A percentile compares a stretch with the other conserved stretches of the same genome.
These are phyloP conservation scores for Phycomyces blakesleeanus DNA, from an alignment of 192 early-diverging fungal species.

Conservation along the genomic window DNA sequence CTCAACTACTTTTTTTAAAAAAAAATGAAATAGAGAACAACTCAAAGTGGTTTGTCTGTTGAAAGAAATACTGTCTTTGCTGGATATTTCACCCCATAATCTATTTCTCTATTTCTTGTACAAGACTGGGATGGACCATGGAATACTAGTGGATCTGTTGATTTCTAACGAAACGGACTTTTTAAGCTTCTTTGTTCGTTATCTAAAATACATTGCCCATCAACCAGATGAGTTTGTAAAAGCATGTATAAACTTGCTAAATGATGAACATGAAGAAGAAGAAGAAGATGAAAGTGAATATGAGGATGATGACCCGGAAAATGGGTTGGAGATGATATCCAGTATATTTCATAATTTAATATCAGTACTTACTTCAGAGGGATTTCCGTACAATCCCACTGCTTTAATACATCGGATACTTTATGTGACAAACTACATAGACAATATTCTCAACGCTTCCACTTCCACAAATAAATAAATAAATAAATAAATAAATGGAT, in stretches of 20 bases:
- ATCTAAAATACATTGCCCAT: constrained; percentile 24
- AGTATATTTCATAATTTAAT: neutral
- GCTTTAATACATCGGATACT: neutral
- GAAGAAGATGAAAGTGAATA: neutral
- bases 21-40: neutral
- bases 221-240: constrained; percentile 9
- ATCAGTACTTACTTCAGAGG: neutral
- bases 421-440: neutral
- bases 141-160: constrained; percentile 29
- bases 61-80: neutral
- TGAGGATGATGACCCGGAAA: neutral
- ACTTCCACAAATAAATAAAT: neutral
- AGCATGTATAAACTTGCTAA: neutral
- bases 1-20: neutral
- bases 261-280: neutral
- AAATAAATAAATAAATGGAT: neutral
- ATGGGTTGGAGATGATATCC: neutral
- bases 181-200: constrained; percentile 20
- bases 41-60: neutral
- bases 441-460: neutral
- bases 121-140: constrained; percentile 14
- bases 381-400: neutral
- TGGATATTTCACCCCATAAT: constrained; percentile 20
- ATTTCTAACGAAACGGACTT: constrained; percentile 24
- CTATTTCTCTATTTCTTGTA: constrained; percentile 26